Evolutionary conservation across 345 rosid genomes (phyloP).

Genomic region (Aethionema arabicum): DNA sequence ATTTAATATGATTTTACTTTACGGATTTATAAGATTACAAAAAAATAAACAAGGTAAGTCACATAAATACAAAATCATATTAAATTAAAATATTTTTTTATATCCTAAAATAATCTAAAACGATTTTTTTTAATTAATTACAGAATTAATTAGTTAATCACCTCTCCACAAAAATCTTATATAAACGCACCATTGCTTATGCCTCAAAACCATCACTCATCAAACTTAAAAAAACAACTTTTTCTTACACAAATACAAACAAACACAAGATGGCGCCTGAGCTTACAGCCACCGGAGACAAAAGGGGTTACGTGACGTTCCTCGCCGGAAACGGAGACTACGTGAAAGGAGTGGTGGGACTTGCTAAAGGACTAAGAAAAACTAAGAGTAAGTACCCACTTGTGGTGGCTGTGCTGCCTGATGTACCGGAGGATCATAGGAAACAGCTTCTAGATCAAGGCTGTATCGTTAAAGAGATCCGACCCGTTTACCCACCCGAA

Average conservation of each 20-base stretch:
- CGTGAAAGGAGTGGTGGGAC: conserved; percentile 66
- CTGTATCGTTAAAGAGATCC: conserved; percentile 56
- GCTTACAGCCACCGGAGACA: conserved; percentile 31
- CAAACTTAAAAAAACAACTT: not conserved
- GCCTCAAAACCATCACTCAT: conserved; percentile 22
- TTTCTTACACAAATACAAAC: conserved; percentile 11
- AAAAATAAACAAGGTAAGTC: no score
- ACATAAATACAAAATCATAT: no score
- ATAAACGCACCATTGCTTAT: conserved; percentile 21
- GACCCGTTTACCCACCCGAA: conserved; percentile 66
- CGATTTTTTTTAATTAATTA: conserved; percentile 12
- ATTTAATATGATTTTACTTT: no score
- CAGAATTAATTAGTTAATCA: no score
- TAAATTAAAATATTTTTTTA: conserved; percentile 7
- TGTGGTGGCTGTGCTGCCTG: conserved; percentile 62
- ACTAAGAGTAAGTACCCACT: conserved; percentile 54
- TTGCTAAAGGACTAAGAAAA: conserved; percentile 73
- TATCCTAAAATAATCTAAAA: no score
- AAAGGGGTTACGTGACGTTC: conserved; percentile 54
- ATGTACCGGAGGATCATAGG: conserved; percentile 68
- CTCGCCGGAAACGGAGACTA: conserved; percentile 71
- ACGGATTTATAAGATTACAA: no score
- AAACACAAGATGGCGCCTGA: conserved; percentile 32
- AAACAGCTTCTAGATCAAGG: conserved; percentile 54
- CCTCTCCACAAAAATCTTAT: conserved; percentile 21